Percentiles rank a stretch among this genome's conserved stretches.
These are phyloP conservation scores for Aspergillus asperescens DNA, from an alignment of 495 filamentous ascomycete species.

Conservation along the genomic window DNA sequence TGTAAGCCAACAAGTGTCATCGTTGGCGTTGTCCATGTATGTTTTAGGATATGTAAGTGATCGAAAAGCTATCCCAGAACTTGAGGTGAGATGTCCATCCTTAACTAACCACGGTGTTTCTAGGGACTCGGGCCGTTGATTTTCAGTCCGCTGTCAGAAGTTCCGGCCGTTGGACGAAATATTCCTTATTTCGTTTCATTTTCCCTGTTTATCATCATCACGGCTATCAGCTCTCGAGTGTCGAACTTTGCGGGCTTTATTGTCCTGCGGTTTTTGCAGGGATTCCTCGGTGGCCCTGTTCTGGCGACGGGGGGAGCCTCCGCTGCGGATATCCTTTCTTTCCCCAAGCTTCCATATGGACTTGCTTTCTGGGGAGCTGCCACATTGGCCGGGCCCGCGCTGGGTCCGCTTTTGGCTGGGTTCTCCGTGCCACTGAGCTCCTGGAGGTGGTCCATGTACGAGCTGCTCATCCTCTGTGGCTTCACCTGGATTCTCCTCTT, in stretches of 20 bases:
- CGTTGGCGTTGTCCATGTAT: no score
- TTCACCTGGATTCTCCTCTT: slow-evolving; percentile 39
- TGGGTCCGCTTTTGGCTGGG: slow-evolving; percentile 53
- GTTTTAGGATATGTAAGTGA: no score
- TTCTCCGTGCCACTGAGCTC: slow-evolving; percentile 49
- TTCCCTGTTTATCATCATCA: slow-evolving; percentile 43
- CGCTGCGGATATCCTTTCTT: slow-evolving; percentile 26
- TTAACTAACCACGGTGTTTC: no score
- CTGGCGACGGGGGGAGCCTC: slow-evolving; percentile 38
- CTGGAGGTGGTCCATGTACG: slow-evolving; percentile 52
- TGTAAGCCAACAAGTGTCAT: no score
- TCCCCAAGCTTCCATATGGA: slow-evolving; percentile 45
- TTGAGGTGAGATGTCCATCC: no score
- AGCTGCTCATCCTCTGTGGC: slow-evolving; percentile 38
- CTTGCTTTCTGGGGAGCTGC: slow-evolving; percentile 42
- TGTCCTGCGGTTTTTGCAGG: slow-evolving; percentile 47
- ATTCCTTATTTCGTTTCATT: slow-evolving; percentile 45
- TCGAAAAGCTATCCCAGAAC: no score
- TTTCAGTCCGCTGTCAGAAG: neutral
- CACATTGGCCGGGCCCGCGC: slow-evolving; percentile 29
- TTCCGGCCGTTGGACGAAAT: neutral
- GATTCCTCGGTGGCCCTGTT: slow-evolving; percentile 47
- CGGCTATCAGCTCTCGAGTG: slow-evolving; percentile 36
- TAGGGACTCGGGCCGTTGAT: slow-evolving; percentile 32
- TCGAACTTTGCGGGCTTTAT: slow-evolving; percentile 10